phyloP scores from a whole-genome alignment of 2,329 filamentous ascomycete species.

The Neurospora sp. region DNA sequence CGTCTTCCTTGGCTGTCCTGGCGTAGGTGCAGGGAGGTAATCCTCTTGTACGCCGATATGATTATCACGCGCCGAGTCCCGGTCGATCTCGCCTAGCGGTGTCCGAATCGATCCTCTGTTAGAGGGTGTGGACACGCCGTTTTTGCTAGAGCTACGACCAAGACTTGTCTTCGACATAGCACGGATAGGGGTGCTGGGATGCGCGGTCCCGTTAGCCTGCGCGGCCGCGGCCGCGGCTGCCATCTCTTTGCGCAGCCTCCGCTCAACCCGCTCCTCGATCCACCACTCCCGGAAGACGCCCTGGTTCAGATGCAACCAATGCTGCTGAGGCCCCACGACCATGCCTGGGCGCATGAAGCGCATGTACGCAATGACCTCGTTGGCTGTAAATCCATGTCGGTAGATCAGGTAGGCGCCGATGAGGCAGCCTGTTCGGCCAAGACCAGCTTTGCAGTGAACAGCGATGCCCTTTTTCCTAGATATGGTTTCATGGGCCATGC shows the following conservation, averaged over 20 bases:
- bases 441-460: slow-evolving; percentile 95
- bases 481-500: slow-evolving; percentile 89
- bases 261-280: slow-evolving; percentile 77
- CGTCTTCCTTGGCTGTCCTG: slow-evolving; percentile 88
- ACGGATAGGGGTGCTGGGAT: slow-evolving; percentile 50
- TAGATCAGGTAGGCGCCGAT: slow-evolving; percentile 98
- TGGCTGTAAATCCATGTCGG: slow-evolving; percentile 91
- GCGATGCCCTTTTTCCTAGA: slow-evolving; percentile 85
- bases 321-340: slow-evolving; percentile 97
- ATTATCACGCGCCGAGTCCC: slow-evolving; percentile 47
- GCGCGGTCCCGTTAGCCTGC: slow-evolving; percentile 19
- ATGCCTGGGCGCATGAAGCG: slow-evolving; percentile 98
- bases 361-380: slow-evolving; percentile 97
- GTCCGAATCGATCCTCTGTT: slow-evolving; percentile 63
- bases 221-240: slow-evolving; percentile 33
- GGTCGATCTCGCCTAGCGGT: slow-evolving; percentile 88
- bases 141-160: slow-evolving; percentile 51
- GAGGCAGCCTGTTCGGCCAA: slow-evolving; percentile 88
- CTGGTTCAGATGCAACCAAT: slow-evolving; percentile 98
- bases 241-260: slow-evolving; percentile 50
- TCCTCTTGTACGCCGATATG: slow-evolving; percentile 68
- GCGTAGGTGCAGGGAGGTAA: slow-evolving; percentile 87
- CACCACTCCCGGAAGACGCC: slow-evolving; percentile 98
- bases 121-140: slow-evolving; percentile 64
- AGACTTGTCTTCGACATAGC: slow-evolving; percentile 50